Evolutionary conservation across 768 basidiomycete species (phyloP).

Genomic region (Hygrophoropsis aurantiaca): DNA sequence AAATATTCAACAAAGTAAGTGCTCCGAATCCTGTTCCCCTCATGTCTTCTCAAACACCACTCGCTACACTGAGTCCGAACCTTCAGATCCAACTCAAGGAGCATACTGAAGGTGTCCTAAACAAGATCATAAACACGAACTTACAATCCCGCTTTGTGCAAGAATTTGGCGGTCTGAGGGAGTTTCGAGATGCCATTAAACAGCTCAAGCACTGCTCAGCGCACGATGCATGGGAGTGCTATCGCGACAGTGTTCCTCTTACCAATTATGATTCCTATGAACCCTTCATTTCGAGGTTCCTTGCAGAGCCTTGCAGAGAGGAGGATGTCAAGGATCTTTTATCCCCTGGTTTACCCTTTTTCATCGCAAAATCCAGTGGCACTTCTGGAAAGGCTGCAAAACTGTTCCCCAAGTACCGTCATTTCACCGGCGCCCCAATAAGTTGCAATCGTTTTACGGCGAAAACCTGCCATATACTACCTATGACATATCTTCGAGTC

Average conservation of each 20-base stretch:
- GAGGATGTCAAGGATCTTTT: constrained; percentile 20
- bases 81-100: too few relatives aligned
- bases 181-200: constrained; percentile 13
- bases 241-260: constrained; percentile 14
- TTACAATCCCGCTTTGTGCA: constrained; percentile 11
- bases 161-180: constrained; percentile 11
- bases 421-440: constrained; percentile 8
- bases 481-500: constrained; percentile 10
- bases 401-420: constrained; percentile 18
- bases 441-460: constrained; percentile 8
- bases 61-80: too few relatives aligned
- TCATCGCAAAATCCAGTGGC: constrained; percentile 14
- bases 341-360: constrained; percentile 20
- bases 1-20: too few relatives aligned
- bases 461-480: constrained; percentile 19
- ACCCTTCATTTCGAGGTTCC: constrained; percentile 13
- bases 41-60: too few relatives aligned
- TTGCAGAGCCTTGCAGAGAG: background rate
- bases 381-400: constrained; percentile 19
- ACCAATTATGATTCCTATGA: constrained; percentile 20
- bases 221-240: constrained; percentile 9
- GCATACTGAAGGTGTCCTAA: constrained; percentile 7
- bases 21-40: too few relatives aligned
- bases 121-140: constrained; percentile 12
- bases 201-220: constrained; percentile 5